These are phyloP conservation scores for Tolypocladium tropicale DNA, from an alignment of 2,329 filamentous ascomycete species.

Conservation along the genomic window DNA sequence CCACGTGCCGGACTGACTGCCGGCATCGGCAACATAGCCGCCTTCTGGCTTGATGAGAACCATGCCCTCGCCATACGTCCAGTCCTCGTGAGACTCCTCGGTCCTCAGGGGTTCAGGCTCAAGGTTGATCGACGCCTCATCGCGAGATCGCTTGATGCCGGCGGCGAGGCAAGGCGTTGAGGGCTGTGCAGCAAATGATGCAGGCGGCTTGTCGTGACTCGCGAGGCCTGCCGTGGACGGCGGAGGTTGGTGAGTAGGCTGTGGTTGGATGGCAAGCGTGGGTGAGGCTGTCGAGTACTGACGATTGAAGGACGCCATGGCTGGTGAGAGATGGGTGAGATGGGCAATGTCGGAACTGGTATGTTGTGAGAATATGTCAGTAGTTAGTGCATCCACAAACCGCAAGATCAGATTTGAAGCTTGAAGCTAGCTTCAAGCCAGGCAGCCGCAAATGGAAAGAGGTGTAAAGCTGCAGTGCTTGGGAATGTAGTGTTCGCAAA, in stretches of 20 bases:
- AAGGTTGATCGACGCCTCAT: slow-evolving; percentile 60
- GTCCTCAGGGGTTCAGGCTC: slow-evolving; percentile 42
- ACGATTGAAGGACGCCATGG: slow-evolving; percentile 35
- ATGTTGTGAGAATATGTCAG: slow-evolving; percentile 13
- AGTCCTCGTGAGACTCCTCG: slow-evolving; percentile 49
- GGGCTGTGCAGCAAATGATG: slow-evolving; percentile 12
- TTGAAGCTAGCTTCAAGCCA: neutral
- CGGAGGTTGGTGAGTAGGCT: slow-evolving; percentile 21
- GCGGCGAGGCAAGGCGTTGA: slow-evolving; percentile 18
- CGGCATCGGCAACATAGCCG: slow-evolving; percentile 45
- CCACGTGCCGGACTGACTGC: slow-evolving; percentile 63
- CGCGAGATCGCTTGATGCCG: slow-evolving; percentile 67
- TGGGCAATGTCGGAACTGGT: slow-evolving; percentile 7
- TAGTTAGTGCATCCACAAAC: slow-evolving; percentile 22
- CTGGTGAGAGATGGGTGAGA: slow-evolving; percentile 7
- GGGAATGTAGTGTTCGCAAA: neutral
- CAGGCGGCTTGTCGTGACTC: slow-evolving; percentile 12
- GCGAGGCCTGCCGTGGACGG: slow-evolving; percentile 19
- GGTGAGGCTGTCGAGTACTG: slow-evolving; percentile 32
- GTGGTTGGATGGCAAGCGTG: slow-evolving; percentile 28
- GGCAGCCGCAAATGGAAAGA: neutral
- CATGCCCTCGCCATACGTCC: slow-evolving; percentile 64
- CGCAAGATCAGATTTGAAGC: slow-evolving; percentile 6
- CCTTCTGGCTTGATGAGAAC: slow-evolving; percentile 55
- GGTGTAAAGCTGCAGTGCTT: neutral